Base-by-base conservation (phyloP, 2,329 filamentous ascomycete species). In the Trichoderma cornu-damae region DNA sequence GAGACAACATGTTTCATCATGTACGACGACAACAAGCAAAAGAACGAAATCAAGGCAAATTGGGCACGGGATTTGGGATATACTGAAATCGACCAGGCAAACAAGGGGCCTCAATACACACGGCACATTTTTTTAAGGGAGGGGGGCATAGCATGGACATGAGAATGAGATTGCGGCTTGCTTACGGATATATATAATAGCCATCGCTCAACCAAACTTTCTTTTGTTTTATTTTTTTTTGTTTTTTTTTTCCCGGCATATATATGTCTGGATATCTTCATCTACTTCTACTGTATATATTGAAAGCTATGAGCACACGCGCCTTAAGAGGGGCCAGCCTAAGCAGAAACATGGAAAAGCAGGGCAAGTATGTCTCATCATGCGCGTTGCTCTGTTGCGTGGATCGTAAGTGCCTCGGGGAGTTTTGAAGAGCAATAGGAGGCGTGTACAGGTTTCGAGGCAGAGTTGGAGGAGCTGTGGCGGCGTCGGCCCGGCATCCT, bases 351-450 rank as follows among this genome's bases (percentile, higher is more conserved):
- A 26, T 43, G 4, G 20, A 12, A 12, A 16, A 40, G 18, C 18
- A 40, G 16, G 8, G 8, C 6, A 40, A 30, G 2, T 9, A 30
- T 30, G 28, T 30, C 5, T 30, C 28, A n/a, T n/a, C n/a, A n/a
- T n/a, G 28, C 9, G 5, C 28, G 3, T 30, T 30, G 5, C 28
- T n/a, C n/a, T n/a, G n/a, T n/a, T n/a, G n/a, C n/a, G n/a, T n/a
- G n/a, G n/a, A n/a, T n/a, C n/a, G n/a, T n/a, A n/a, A n/a, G n/a
- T n/a, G n/a, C n/a, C n/a, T n/a, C n/a, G n/a, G n/a, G n/a, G n/a
- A n/a, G n/a, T n/a, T n/a, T 51, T 12, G 48, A 51, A n/a, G n/a
- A n/a, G 48, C 40, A 1, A 51, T 51, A n/a, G 48, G 40, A 51
- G 12, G 48, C 48, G 22, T 51, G 48, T 2, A 51, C 40, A 35